phyloP scores from a whole-genome alignment of 2,329 filamentous ascomycete species.

The Fusarium buharicum region DNA sequence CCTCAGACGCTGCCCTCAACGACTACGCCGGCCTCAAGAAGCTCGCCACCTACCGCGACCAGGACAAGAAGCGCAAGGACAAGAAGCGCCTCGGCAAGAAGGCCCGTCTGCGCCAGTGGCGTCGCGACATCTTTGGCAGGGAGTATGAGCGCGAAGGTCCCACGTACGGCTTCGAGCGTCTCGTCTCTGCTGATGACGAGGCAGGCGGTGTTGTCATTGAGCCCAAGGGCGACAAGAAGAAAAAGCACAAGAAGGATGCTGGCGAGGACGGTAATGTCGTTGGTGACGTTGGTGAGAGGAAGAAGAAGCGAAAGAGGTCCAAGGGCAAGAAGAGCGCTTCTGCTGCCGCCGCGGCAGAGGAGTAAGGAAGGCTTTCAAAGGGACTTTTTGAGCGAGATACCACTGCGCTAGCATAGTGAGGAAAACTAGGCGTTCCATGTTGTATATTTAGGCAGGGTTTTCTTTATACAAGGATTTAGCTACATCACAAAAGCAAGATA shows the following conservation, averaged over 20 bases:
- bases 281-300: constrained; percentile 48
- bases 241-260: constrained; percentile 11
- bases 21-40: constrained; percentile 95
- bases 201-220: constrained; percentile 44
- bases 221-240: constrained; percentile 30
- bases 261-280: constrained; percentile 43
- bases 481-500: constrained; percentile 18
- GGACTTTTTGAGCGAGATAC: constrained; percentile 33
- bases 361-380: constrained; percentile 18
- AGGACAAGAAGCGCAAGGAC: constrained; percentile 88
- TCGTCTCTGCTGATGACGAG: constrained; percentile 46
- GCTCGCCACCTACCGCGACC: constrained; percentile 87
- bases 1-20: too few species aligned
- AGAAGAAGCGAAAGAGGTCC: constrained; percentile 65
- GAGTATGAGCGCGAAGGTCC: constrained; percentile 67
- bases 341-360: constrained; percentile 40
- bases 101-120: constrained; percentile 88
- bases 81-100: constrained; percentile 93
- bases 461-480: constrained; percentile 26
- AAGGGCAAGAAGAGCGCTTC: constrained; percentile 54
- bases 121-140: constrained; percentile 69
- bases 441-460: constrained; percentile 23
- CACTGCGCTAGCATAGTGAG: constrained; percentile 31
- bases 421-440: constrained; percentile 40
- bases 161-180: constrained; percentile 65